Percentiles rank a stretch among this genome's conserved stretches.
Evolutionary conservation across 2,329 filamentous ascomycete species (phyloP).

Genomic region (Arthrobotrys entomopaga): DNA sequence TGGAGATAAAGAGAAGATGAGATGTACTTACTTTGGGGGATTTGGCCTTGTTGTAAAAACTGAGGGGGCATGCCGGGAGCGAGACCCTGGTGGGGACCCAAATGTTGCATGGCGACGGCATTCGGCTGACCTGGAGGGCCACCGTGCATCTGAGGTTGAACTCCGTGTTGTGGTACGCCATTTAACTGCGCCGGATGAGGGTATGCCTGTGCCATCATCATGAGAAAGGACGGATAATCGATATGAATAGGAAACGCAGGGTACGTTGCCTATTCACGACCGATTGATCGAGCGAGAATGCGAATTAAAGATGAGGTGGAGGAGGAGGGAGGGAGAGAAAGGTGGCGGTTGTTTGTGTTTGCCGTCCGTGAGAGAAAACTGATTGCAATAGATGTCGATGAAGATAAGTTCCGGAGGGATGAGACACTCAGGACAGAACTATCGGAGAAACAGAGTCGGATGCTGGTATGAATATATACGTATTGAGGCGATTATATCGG

Average conservation of each 20-base stretch:
- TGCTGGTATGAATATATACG: no score
- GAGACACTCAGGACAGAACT: no score
- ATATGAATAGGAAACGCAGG: constrained; percentile 45
- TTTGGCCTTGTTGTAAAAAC: constrained; percentile 43
- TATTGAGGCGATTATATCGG: no score
- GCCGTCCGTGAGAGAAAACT: no score
- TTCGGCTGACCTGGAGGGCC: constrained; percentile 58
- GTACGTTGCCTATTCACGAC: constrained; percentile 53
- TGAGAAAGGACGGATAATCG: constrained; percentile 36
- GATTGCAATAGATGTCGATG: no score
- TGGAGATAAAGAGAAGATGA: neutral
- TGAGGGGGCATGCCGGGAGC: constrained; percentile 48
- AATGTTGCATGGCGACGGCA: constrained; percentile 58
- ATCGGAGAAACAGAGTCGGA: no score
- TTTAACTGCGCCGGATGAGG: constrained; percentile 58
- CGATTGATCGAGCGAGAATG: constrained; percentile 17
- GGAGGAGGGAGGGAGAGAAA: neutral
- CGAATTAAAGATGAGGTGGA: no score
- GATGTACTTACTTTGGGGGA: constrained; percentile 43
- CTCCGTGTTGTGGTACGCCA: constrained; percentile 57
- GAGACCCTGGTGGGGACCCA: constrained; percentile 57
- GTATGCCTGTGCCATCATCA: constrained; percentile 59
- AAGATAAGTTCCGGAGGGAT: no score
- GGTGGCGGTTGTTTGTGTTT: constrained; percentile 27
- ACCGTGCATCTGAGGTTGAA: constrained; percentile 58